phyloP scores from a whole-genome alignment of 192 early-diverging fungal species.

The Coemansia sp. region DNA sequence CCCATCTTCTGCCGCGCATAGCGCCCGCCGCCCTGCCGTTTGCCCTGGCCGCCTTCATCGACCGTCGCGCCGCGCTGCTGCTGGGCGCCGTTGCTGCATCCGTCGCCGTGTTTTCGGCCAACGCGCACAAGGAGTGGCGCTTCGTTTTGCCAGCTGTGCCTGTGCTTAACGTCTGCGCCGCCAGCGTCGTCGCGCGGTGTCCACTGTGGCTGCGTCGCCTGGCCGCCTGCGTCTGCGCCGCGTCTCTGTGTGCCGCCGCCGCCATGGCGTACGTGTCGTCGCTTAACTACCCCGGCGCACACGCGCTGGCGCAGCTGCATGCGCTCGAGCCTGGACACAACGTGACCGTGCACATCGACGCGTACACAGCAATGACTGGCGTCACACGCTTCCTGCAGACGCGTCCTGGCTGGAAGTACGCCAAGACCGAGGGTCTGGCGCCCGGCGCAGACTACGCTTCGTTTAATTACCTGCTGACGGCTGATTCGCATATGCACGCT shows the following conservation, averaged over 20 bases:
- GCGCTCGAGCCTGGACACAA: conserved; percentile 28
- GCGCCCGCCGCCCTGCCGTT: conserved; percentile 70
- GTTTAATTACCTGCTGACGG: conserved; percentile 39
- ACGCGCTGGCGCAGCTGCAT: conserved; percentile 68
- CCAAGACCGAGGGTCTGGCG: conserved; percentile 59
- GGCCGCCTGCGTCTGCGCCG: conserved; percentile 20
- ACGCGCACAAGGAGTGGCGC: conserved; percentile 94
- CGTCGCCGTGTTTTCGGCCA: conserved; percentile 65
- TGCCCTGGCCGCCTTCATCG: conserved; percentile 39
- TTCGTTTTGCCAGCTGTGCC: conserved; percentile 89
- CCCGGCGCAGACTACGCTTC: conserved; percentile 19
- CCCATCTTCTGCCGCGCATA: conserved; percentile 70
- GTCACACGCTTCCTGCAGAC: conserved; percentile 73
- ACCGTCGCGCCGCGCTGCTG: conserved; percentile 53
- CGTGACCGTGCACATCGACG: conserved; percentile 67
- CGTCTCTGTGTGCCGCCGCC: conserved; percentile 6
- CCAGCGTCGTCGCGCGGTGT: conserved; percentile 39
- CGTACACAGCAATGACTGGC: conserved; percentile 76
- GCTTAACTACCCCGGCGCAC: conserved; percentile 88
- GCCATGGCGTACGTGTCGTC: conserved; percentile 60
- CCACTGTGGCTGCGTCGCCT: background rate
- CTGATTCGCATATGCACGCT: conserved; percentile 15
- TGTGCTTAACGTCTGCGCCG: conserved; percentile 72
- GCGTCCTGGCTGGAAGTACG: conserved; percentile 59
- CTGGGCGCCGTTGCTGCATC: conserved; percentile 58